Base-by-base conservation (phyloP, 371 early-diverging fungal genomes). In the Mucor sp. region DNA sequence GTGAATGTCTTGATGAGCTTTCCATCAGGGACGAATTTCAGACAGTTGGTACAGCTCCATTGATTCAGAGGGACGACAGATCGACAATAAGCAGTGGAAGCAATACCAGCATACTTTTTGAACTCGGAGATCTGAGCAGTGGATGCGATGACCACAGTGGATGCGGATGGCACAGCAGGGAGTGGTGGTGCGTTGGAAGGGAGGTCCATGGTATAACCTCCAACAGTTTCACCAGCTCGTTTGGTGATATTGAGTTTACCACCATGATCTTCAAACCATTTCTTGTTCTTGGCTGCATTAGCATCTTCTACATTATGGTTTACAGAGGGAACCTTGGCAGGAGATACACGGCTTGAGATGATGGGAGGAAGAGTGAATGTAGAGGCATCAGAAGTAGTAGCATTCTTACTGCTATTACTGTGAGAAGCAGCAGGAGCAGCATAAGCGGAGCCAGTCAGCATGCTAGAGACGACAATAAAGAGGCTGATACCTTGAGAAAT, bases 31-130 rank as follows among this genome's bases (percentile, higher is more conserved):
- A 66, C 67, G 11, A 57, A 58, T 30, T 61, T 62, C 15, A 32
- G 12, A 47, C 74, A 74, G 25, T 74, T 68, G 6, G 43, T 58
- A 23, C 74, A 74, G n/a, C 58, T 23, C 74, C 74, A 74, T 2
- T 32, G 32, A 25, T 41, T 65, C 9, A 25, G 15, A 17, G 71
- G 74, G 11, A 68, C 68, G 15, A 71, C 74, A 25, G 39, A 37
- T 17, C 66, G 59, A 23, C 74, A 74, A 23, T 74, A 74, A 17
- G 74, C 62, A n/a, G 65, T 65, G 8, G 74, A 68, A 23, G 74
- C 65, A 47, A 74, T 35, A 12, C 60, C 67, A 55, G 74, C 71
- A 56, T 64, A 65, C 6, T 59, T 60, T 12, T 68, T 62, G 28
- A 71, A 58, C 14, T 62, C 58, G 21, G 47, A 12, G 5, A 74